These are phyloP conservation scores for Cladophialophora exuberans DNA, from an alignment of 2,329 filamentous ascomycete species.

Conservation along the genomic window DNA sequence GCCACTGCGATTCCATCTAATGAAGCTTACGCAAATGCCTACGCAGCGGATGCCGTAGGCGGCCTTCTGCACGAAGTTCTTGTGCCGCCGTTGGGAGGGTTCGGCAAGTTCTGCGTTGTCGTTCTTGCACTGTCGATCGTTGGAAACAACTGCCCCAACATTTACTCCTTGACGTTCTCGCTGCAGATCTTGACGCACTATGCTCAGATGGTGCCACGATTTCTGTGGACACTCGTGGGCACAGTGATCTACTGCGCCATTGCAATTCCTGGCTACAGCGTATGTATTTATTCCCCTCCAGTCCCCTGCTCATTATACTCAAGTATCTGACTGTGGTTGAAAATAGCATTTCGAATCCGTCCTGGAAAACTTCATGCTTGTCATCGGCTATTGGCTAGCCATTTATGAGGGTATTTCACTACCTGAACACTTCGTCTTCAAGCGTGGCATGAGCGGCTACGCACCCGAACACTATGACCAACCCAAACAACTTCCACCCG, in stretches of 20 bases:
- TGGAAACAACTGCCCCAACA: conserved; percentile 72
- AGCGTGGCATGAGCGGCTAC: conserved; percentile 64
- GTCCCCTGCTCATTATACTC: neutral
- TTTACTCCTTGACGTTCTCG: conserved; percentile 71
- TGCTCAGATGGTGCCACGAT: conserved; percentile 50
- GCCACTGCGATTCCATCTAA: conserved; percentile 65
- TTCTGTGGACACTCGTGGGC: conserved; percentile 47
- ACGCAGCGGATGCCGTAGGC: conserved; percentile 62
- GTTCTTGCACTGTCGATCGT: conserved; percentile 69
- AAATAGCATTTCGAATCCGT: conserved; percentile 63
- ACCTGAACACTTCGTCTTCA: conserved; percentile 70
- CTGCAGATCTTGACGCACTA: conserved; percentile 66
- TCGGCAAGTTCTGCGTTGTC: conserved; percentile 73
- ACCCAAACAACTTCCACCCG: conserved; percentile 61
- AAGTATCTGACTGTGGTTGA: neutral
- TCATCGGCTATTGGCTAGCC: conserved; percentile 63
- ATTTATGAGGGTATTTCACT: conserved; percentile 71
- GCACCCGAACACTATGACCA: conserved; percentile 61
- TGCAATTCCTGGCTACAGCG: conserved; percentile 67
- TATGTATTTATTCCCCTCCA: neutral
- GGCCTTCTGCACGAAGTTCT: conserved; percentile 70
- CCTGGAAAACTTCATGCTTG: conserved; percentile 71
- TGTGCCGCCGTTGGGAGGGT: conserved; percentile 64
- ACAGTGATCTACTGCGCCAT: conserved; percentile 69
- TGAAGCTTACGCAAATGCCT: conserved; percentile 59